Base-by-base conservation (phyloP, 2,329 filamentous ascomycete species). In the Bipolaris bicolor region DNA sequence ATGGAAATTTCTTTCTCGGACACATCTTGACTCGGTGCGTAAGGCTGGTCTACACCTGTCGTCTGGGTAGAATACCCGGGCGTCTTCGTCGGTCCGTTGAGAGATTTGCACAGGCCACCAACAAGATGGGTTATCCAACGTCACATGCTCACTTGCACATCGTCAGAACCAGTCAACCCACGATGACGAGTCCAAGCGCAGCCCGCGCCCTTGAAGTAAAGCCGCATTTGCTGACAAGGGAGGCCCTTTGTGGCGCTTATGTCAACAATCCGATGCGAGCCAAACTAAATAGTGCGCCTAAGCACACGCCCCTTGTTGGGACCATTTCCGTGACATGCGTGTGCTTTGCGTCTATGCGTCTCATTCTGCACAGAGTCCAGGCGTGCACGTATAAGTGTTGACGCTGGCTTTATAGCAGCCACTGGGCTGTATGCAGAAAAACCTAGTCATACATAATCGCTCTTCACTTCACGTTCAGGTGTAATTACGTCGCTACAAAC, bases 31-130 rank as follows among this genome's bases (percentile, higher is more conserved):
- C 46, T 48, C 46, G 33, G 4, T 10, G 22, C 15, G n/a, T 22
- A 24, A 37, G 20, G 33, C 46, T 37, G 15, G 26, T 37, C 33
- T 15, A 29, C 9, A 29, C 26, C 26, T 29, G 11, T 31, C 9
- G 37, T 29, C 48, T 41, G 15, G 37, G 26, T 29, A 50, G 44
- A 15, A 34, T 18, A 50, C 20, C 26, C 20, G 18, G 49, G 26
- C 39, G 29, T 36, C 26, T 44, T 16, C n/a, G 37, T 37, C 40
- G 49, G 20, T 33, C 49, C 57, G 49, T 53, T 43, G 51, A 49
- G 47, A 34, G 43, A 60, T 57, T 47, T 41, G 62, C 58, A 50
- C 59, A 58, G 57, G 59, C 57, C 49, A 52, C 49, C 54, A 62
- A 46, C 46, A 49, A 24, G 2, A 40, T 37, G 41, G 22, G 39